A percentile compares a stretch with the other conserved stretches of the same genome.
phyloP scores from a whole-genome alignment of 495 filamentous ascomycete genomes.

The Podospora pseudopauciseta region DNA sequence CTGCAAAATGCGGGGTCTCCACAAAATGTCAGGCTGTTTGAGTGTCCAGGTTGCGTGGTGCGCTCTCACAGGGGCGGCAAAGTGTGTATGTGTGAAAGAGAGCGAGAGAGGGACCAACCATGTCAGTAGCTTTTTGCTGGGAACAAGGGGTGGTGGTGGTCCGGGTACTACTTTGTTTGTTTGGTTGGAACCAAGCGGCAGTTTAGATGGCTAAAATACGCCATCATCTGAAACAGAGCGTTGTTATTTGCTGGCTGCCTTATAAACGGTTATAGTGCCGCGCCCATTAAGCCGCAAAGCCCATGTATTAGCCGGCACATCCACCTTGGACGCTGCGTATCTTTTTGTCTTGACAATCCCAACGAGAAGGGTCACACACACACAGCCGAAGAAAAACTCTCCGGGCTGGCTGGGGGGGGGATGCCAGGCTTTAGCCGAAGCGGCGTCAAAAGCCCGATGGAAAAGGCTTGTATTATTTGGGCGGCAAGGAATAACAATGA shows the following conservation, averaged over 20 bases:
- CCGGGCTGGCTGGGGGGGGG: not conserved
- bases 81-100: not conserved
- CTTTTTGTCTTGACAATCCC: not conserved
- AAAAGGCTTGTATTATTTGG: not conserved
- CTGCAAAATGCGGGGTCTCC: slow-evolving; percentile 1
- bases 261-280: slow-evolving; percentile 1
- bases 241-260: slow-evolving; percentile 10
- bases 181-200: slow-evolving; percentile 25
- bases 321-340: not conserved
- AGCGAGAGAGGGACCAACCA: no score
- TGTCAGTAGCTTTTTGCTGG: not conserved
- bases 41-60: not conserved
- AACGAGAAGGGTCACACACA: not conserved
- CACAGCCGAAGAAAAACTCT: not conserved
- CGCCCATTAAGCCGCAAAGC: slow-evolving; percentile 13
- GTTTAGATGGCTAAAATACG: slow-evolving; percentile 31
- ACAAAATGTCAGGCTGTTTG: slow-evolving; percentile 7
- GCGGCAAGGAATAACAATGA: not conserved
- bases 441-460: not conserved
- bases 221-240: slow-evolving; percentile 19
- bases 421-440: not conserved
- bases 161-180: not conserved
- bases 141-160: not conserved
- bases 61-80: not conserved
- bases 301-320: slow-evolving; percentile 12